These are phyloP conservation scores for Boletus subparvulus DNA, from an alignment of 768 basidiomycete genomes.

Conservation along the genomic window DNA sequence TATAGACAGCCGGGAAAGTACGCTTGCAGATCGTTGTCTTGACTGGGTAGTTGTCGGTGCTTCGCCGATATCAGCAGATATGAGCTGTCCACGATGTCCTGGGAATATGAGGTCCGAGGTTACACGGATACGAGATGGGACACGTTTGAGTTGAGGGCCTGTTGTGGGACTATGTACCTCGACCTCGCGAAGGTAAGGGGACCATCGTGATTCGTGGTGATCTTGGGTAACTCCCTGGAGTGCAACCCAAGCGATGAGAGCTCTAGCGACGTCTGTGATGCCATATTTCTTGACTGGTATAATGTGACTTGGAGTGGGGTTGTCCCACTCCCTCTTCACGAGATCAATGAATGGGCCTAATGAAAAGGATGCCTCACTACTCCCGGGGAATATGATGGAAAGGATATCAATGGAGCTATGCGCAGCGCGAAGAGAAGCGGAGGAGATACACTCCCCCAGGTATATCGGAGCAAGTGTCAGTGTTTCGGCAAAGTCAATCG, in stretches of 20 bases:
- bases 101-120: slow-evolving; percentile 73
- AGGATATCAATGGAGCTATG: slow-evolving; percentile 75
- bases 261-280: slow-evolving; percentile 63
- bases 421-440: slow-evolving; percentile 71
- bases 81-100: slow-evolving; percentile 66
- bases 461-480: slow-evolving; percentile 73
- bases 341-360: slow-evolving; percentile 76
- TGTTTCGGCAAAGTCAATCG: slow-evolving; percentile 65
- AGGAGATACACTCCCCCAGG: slow-evolving; percentile 73
- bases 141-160: slow-evolving; percentile 31
- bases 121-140: slow-evolving; percentile 62
- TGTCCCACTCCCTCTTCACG: slow-evolving; percentile 75
- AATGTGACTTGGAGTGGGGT: slow-evolving; percentile 48
- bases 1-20: slow-evolving; percentile 26
- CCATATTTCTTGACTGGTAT: slow-evolving; percentile 62
- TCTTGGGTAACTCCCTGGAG: slow-evolving; percentile 80
- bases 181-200: slow-evolving; percentile 63
- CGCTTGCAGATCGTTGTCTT: slow-evolving; percentile 31
- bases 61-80: slow-evolving; percentile 80
- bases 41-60: slow-evolving; percentile 35
- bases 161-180: slow-evolving; percentile 51
- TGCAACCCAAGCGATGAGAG: slow-evolving; percentile 77
- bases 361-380: slow-evolving; percentile 79
- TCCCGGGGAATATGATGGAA: slow-evolving; percentile 68
- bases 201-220: slow-evolving; percentile 75